A percentile compares a stretch with the other conserved stretches of the same genome.
Evolutionary conservation across 2,329 filamentous ascomycete species (phyloP).

Genomic region (Ceratocystis cubensis): DNA sequence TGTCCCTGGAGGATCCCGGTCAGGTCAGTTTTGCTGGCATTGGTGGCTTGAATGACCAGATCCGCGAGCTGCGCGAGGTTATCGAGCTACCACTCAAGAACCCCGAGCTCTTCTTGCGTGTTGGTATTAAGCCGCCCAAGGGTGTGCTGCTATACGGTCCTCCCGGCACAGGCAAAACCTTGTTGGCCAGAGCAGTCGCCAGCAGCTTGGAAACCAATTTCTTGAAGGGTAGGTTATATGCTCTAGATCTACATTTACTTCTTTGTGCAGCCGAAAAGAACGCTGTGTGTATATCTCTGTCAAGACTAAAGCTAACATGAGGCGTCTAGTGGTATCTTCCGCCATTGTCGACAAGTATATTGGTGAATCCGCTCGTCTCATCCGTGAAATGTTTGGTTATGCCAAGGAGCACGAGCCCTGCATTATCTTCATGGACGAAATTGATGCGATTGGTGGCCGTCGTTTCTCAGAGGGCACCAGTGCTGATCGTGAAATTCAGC

Average conservation of each 20-base stretch:
- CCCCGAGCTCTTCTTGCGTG: constrained; percentile 88
- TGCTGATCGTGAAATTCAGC: constrained; percentile 94
- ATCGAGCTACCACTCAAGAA: constrained; percentile 98
- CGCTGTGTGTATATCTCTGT: neutral
- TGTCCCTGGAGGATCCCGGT: constrained; percentile 95
- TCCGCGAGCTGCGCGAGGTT: constrained; percentile 90
- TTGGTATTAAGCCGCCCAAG: constrained; percentile 98
- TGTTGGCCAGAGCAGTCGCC: constrained; percentile 85
- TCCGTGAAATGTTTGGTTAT: constrained; percentile 99
- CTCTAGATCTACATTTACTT: neutral
- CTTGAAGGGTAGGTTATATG: constrained; percentile 59
- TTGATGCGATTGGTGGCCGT: constrained; percentile 93
- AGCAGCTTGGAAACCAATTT: constrained; percentile 98
- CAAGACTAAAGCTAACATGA: constrained; percentile 20
- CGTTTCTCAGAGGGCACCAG: constrained; percentile 96
- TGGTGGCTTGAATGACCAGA: constrained; percentile 95
- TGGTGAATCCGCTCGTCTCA: constrained; percentile 90
- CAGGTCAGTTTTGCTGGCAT: constrained; percentile 97
- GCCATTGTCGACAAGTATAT: constrained; percentile 99
- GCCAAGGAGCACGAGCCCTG: constrained; percentile 98
- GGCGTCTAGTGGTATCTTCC: constrained; percentile 70
- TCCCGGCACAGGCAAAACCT: constrained; percentile 91
- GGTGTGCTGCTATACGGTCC: constrained; percentile 92
- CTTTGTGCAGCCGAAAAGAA: neutral
- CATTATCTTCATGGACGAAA: constrained; percentile 99